These are phyloP conservation scores for Fusarium brevicatenulatum DNA, from an alignment of 2,329 filamentous ascomycete species.

Conservation along the genomic window DNA sequence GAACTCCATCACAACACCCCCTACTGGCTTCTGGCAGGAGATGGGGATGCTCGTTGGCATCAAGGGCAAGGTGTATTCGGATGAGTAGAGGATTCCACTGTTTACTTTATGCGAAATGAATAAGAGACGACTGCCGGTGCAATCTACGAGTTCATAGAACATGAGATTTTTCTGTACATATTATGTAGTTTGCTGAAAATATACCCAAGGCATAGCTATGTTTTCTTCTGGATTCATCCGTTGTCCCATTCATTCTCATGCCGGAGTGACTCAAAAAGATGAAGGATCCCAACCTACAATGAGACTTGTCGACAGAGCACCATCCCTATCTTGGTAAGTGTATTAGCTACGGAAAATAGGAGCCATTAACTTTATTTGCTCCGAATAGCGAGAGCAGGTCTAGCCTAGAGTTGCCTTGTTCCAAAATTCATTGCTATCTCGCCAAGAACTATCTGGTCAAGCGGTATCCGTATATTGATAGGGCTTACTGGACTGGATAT, in stretches of 20 bases:
- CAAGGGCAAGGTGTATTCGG: slow-evolving; percentile 8
- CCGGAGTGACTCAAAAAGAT: not conserved
- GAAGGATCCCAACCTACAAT: no score
- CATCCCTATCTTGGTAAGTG: not conserved
- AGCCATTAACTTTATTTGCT: not conserved
- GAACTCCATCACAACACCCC: slow-evolving; percentile 58
- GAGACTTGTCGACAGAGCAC: not conserved
- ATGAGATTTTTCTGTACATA: slow-evolving; percentile 18
- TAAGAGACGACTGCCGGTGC: not conserved
- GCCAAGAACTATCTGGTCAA: not conserved
- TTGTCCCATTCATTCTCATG: no score
- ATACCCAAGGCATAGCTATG: slow-evolving; percentile 40
- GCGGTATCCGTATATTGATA: not conserved
- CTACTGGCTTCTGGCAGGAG: slow-evolving; percentile 66
- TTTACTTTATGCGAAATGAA: not conserved
- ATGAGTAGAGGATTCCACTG: not conserved
- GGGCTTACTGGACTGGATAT: not conserved
- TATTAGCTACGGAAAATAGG: not conserved
- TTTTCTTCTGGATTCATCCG: not conserved
- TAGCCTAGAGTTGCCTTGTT: not conserved
- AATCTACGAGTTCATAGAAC: slow-evolving; percentile 30
- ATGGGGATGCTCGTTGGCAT: slow-evolving; percentile 49
- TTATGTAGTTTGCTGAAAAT: slow-evolving; percentile 28
- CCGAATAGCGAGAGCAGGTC: not conserved
- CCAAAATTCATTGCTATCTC: not conserved